Percentiles rank a stretch among this genome's conserved stretches.
These are phyloP conservation scores for Harringtonia lauricola DNA, from an alignment of 2,329 filamentous ascomycete genomes.

Conservation along the genomic window DNA sequence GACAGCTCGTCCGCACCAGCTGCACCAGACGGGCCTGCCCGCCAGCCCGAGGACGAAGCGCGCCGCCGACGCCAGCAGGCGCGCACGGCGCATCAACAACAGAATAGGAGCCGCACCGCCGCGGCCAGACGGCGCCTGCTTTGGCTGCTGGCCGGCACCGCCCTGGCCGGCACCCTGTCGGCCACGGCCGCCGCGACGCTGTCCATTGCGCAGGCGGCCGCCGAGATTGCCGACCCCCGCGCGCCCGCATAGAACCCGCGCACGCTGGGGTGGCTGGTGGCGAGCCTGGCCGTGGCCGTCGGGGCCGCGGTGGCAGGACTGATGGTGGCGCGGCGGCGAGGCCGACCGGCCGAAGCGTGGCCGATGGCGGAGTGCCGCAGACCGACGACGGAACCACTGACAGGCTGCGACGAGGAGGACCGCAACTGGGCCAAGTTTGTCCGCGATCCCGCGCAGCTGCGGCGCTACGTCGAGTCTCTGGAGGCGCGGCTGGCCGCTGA, in stretches of 20 bases:
- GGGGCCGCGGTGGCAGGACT: conserved; percentile 1
- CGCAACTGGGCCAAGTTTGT: conserved; percentile 15
- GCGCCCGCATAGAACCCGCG: background rate
- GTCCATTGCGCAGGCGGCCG: conserved; percentile 3
- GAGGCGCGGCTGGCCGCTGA: conserved; percentile 11
- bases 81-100: too few relatives aligned
- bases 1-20: too few relatives aligned
- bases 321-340: background rate
- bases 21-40: background rate
- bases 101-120: background rate
- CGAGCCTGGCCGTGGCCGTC: conserved; percentile 3
- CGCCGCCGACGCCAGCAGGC: conserved; percentile 2
- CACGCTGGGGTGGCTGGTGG: conserved; percentile 6
- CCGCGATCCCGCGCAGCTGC: conserved; percentile 13
- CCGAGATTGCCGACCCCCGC: too few relatives aligned
- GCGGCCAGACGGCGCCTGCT: conserved; percentile 2
- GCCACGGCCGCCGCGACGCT: conserved; percentile 4
- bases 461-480: conserved; percentile 16
- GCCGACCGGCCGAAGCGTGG: background rate
- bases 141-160: conserved; percentile 2
- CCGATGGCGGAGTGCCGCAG: background rate
- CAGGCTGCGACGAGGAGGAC: conserved; percentile 9
- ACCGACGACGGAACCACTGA: conserved; percentile 3
- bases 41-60: background rate
- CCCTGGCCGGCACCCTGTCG: conserved; percentile 4